phyloP scores from a whole-genome alignment of 1,139 yeast species.

The Hansenula sp. region DNA sequence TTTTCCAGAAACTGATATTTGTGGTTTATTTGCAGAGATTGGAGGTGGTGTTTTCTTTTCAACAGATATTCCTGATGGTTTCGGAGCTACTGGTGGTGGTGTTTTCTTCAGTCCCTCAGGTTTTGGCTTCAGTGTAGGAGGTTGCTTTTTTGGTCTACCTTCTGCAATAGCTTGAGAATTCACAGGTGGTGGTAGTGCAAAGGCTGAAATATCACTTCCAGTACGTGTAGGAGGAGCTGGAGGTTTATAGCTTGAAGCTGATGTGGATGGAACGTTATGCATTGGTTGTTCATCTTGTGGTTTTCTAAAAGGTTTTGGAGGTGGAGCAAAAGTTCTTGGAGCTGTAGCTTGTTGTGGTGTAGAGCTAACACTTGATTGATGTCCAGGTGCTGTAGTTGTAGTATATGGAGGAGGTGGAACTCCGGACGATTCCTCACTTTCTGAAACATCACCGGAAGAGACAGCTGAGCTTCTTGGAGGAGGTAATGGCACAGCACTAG shows the following conservation, averaged over 20 bases:
- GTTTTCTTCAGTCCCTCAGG: slow-evolving; percentile 1
- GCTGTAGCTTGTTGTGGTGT: too few relatives aligned
- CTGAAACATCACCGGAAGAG: not conserved
- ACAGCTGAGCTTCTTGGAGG: not conserved
- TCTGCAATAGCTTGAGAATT: not conserved
- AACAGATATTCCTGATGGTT: slow-evolving; percentile 9
- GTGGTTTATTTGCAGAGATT: not conserved
- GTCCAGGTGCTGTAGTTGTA: too few relatives aligned
- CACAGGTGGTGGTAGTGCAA: not conserved
- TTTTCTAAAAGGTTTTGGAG: slow-evolving; percentile 21
- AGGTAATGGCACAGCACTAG: not conserved
- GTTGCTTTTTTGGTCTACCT: not conserved
- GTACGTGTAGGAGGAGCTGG: slow-evolving; percentile 3
- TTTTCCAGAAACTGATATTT: not conserved
- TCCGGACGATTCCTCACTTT: not conserved
- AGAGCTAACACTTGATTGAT: too few relatives aligned
- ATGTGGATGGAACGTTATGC: not conserved
- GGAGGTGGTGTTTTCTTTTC: slow-evolving; percentile 7
- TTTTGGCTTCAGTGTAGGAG: slow-evolving; percentile 7
- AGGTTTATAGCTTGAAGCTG: slow-evolving; percentile 3
- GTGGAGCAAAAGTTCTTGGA: slow-evolving; percentile 19
- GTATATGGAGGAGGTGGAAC: not conserved
- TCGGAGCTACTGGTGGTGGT: slow-evolving; percentile 10
- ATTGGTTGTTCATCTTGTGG: not conserved
- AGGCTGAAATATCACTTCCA: not conserved